Conservation (phyloP, 805 yeast species). For the Kodamaea jinghongensis region DNA sequence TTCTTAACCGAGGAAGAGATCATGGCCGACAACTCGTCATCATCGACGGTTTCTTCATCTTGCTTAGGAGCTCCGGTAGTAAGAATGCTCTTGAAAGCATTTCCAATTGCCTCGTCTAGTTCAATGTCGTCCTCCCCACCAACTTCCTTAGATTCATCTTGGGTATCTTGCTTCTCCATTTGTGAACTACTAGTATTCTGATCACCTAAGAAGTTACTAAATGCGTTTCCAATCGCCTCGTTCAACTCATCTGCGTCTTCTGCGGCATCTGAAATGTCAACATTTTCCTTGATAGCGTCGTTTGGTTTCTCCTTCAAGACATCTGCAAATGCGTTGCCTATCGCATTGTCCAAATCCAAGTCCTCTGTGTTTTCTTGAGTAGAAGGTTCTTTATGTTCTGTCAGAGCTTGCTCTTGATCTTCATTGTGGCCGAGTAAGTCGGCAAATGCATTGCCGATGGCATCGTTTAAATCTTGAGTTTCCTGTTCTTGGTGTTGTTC, state of each 20-base stretch:
- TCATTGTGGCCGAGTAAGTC: conserved; percentile 2
- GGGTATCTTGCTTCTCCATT: not conserved
- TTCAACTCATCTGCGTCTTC: conserved; percentile 5
- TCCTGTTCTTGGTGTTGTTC: too few relatives aligned
- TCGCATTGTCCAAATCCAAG: conserved; percentile 12
- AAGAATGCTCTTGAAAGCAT: conserved; percentile 13
- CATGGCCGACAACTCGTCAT: conserved; percentile 11
- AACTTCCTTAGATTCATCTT: not conserved
- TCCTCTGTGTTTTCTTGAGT: not conserved
- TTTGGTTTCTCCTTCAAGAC: not conserved
- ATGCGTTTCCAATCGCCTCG: conserved; percentile 20
- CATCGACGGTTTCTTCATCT: conserved; percentile 4
- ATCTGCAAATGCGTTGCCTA: conserved; percentile 7
- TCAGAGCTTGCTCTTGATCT: not conserved
- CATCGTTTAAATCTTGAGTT: conserved; percentile 14
- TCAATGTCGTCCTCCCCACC: conserved; percentile 12
- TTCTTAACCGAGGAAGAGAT: conserved; percentile 13
- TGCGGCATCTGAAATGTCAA: not conserved
- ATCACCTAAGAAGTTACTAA: conserved; percentile 8
- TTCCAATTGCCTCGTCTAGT: conserved; percentile 19
- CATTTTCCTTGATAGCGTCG: not conserved
- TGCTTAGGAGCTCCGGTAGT: conserved; percentile 3
- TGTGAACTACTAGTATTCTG: too few relatives aligned
- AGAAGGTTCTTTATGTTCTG: not conserved
- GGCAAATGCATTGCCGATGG: conserved; percentile 11